Percentiles rank a stretch among this genome's conserved stretches.
phyloP scores from a whole-genome alignment of 2,329 filamentous ascomycete species.

The Drechmeria coniospora region DNA sequence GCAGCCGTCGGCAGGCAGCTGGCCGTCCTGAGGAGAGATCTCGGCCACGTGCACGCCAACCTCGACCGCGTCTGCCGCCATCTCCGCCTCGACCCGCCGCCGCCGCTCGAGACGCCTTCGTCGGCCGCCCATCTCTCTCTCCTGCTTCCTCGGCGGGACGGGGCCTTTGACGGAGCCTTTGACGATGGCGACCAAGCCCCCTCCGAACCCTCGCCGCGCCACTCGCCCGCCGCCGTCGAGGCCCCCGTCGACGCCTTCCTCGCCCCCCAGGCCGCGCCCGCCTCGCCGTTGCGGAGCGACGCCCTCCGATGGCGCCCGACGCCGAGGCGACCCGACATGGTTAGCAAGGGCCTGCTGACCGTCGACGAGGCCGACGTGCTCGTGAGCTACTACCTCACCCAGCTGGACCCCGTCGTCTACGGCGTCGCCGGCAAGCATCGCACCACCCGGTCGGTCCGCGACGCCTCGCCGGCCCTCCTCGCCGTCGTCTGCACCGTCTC shows the following conservation, averaged over 20 bases:
- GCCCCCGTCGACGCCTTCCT: constrained; percentile 2
- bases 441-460: constrained; percentile 5
- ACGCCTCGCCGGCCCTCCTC: constrained; percentile 9
- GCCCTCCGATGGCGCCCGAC: neutral
- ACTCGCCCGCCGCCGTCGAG: neutral
- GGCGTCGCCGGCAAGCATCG: constrained; percentile 8
- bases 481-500: constrained; percentile 8
- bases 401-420: constrained; percentile 9
- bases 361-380: constrained; percentile 8
- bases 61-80: constrained; percentile 1
- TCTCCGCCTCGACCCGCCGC: neutral
- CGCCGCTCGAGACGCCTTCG: constrained; percentile 1
- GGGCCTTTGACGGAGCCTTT: neutral
- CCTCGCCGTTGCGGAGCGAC: neutral
- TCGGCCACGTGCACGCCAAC: constrained; percentile 1
- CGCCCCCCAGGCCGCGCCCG: neutral
- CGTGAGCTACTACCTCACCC: constrained; percentile 8
- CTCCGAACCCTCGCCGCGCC: neutral
- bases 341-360: constrained; percentile 7
- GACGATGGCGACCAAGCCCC: constrained; percentile 1
- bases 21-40: constrained; percentile 1
- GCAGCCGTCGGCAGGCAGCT: neutral
- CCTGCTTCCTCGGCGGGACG: neutral
- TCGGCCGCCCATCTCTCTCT: neutral
- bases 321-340: constrained; percentile 6